A percentile compares a stretch with the other conserved stretches of the same genome.
Evolutionary conservation across 1,139 yeast species (phyloP).

Genomic region (Kodamaea derodonti): DNA sequence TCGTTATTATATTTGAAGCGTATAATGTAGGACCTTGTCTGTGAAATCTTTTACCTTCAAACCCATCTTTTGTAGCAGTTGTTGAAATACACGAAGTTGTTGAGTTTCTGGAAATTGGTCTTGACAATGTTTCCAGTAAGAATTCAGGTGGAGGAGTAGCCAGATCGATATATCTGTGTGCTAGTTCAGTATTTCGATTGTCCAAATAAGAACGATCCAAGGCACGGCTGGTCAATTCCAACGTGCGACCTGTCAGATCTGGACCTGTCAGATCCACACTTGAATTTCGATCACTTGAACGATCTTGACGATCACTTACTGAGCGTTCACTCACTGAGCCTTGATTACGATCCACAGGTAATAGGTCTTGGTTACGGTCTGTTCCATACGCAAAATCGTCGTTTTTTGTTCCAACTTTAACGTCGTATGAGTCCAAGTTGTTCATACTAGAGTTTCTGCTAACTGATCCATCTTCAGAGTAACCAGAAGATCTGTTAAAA

Average conservation of each 20-base stretch:
- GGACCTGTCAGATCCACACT: neutral
- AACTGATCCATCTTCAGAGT: constrained; percentile 1
- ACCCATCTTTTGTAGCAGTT: constrained; percentile 70
- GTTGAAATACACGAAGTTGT: constrained; percentile 64
- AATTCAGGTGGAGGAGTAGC: constrained; percentile 7
- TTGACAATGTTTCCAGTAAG: constrained; percentile 27
- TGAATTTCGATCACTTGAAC: neutral
- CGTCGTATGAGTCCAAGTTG: constrained; percentile 1
- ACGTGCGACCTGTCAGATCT: neutral
- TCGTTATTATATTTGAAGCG: constrained; percentile 30
- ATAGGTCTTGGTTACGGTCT: constrained; percentile 1
- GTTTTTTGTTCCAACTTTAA: too few relatives aligned
- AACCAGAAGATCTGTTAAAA: constrained; percentile 6
- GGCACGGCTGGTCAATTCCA: neutral
- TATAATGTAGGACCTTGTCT: constrained; percentile 36
- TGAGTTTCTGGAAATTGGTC: constrained; percentile 61
- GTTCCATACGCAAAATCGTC: constrained; percentile 1
- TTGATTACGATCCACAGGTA: neutral
- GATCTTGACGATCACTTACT: neutral
- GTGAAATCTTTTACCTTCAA: constrained; percentile 59
- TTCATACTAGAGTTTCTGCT: constrained; percentile 1
- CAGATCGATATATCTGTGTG: neutral
- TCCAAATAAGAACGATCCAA: neutral
- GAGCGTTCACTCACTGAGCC: neutral
- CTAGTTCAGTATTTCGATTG: neutral